Evolutionary conservation across 352 stramenopile genomes (phyloP).

Genomic region (Aphanomyces astaci): DNA sequence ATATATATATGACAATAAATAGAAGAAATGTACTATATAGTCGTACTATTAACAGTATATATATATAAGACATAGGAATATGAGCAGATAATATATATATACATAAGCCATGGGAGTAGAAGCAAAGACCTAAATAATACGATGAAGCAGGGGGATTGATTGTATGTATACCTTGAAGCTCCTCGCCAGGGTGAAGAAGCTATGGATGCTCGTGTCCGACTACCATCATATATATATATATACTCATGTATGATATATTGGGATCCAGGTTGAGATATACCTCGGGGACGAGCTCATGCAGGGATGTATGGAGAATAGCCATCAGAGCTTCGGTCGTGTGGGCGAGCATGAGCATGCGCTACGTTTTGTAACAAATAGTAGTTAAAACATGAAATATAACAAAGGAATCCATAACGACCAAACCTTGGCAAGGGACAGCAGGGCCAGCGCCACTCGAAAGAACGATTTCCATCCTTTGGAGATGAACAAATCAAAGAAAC

Average conservation of each 20-base stretch:
- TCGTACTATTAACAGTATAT: too few relatives aligned
- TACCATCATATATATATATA: too few relatives aligned
- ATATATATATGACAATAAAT: neutral
- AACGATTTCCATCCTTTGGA: constrained; percentile 19
- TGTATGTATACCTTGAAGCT: constrained; percentile 14
- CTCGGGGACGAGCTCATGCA: constrained; percentile 7
- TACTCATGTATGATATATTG: neutral
- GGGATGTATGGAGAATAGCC: constrained; percentile 4
- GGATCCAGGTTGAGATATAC: neutral
- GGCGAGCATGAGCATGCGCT: constrained; percentile 7
- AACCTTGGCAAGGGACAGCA: constrained; percentile 8
- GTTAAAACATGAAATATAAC: too few relatives aligned
- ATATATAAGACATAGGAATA: neutral
- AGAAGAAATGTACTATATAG: neutral
- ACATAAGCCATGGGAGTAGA: too few relatives aligned
- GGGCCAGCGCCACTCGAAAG: constrained; percentile 12
- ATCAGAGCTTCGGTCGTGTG: constrained; percentile 1
- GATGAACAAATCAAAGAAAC: constrained; percentile 21
- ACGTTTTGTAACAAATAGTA: too few relatives aligned
- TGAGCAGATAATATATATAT: too few relatives aligned
- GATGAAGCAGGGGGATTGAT: too few relatives aligned
- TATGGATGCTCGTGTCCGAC: constrained; percentile 2
- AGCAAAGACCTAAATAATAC: too few relatives aligned
- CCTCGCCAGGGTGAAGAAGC: constrained; percentile 8
- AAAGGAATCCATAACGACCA: too few relatives aligned